phyloP scores from a whole-genome alignment of 768 basidiomycete genomes.

The Agaricus subrufescens region DNA sequence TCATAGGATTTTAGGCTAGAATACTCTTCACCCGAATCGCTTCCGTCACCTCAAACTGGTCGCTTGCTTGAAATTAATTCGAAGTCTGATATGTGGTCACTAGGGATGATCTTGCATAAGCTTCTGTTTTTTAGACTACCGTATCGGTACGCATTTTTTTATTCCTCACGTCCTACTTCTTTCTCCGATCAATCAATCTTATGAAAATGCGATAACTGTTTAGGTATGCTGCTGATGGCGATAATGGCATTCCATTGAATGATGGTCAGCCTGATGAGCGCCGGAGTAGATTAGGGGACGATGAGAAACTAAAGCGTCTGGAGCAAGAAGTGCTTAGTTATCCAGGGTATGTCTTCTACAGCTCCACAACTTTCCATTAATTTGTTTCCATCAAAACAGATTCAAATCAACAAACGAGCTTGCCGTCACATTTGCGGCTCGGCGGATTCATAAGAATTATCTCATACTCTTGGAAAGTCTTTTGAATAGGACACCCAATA shows the following conservation, averaged over 20 bases:
- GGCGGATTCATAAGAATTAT: constrained; percentile 69
- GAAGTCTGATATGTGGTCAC: constrained; percentile 94
- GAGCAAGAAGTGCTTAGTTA: constrained; percentile 73
- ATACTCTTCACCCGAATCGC: constrained; percentile 85
- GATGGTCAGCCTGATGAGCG: constrained; percentile 24
- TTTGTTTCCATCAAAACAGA: constrained; percentile 18
- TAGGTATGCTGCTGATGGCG: constrained; percentile 60
- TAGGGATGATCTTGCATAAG: constrained; percentile 95
- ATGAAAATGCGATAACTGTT: neutral
- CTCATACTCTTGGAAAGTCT: constrained; percentile 71
- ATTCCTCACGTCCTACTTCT: neutral
- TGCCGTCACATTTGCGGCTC: constrained; percentile 54
- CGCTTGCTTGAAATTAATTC: constrained; percentile 70
- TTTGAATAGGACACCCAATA: constrained; percentile 52
- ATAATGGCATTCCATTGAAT: constrained; percentile 35
- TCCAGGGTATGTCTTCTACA: constrained; percentile 49
- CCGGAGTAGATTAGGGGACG: constrained; percentile 24
- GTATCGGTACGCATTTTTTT: constrained; percentile 47
- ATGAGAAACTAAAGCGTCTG: constrained; percentile 62
- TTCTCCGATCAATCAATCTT: neutral
- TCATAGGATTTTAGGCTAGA: constrained; percentile 51
- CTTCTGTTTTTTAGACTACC: constrained; percentile 89
- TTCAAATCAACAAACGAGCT: constrained; percentile 50
- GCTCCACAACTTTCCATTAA: neutral
- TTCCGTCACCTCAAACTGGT: constrained; percentile 64